These are phyloP conservation scores for Xylariaceae sp. DNA, from an alignment of 2,329 filamentous ascomycete genomes.

Conservation along the genomic window DNA sequence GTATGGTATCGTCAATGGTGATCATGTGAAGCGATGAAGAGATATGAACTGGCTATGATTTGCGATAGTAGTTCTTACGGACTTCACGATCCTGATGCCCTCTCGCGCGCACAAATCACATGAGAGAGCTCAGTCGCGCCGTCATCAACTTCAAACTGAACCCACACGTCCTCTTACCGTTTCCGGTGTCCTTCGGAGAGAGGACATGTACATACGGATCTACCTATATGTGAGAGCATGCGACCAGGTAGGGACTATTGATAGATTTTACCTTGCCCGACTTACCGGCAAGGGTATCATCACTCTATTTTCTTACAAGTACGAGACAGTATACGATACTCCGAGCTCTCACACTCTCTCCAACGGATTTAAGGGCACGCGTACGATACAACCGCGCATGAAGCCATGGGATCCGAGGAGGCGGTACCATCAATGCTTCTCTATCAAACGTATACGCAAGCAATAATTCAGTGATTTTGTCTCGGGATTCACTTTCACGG, in stretches of 20 bases:
- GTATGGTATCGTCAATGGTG: background rate
- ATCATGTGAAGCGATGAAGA: background rate
- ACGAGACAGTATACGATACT: background rate
- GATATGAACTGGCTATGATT: background rate
- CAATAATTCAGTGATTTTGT: no score
- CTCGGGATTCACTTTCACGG: no score
- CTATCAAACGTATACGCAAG: no score
- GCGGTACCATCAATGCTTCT: no score
- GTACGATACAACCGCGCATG: no score
- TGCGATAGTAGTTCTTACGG: no score
- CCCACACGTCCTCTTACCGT: no score
- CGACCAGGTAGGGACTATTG: background rate
- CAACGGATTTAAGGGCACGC: no score
- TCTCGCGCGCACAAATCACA: background rate
- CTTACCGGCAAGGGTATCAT: background rate
- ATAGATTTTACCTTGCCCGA: background rate
- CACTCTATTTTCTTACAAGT: background rate
- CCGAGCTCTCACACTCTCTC: background rate
- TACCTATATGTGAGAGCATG: no score
- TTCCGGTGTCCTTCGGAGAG: background rate
- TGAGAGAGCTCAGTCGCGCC: background rate
- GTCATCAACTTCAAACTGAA: background rate
- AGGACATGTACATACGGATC: no score
- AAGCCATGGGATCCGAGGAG: no score
- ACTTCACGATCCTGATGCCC: background rate